Base-by-base conservation (phyloP, 2,329 filamentous ascomycete genomes). In the Claviceps sp. region DNA sequence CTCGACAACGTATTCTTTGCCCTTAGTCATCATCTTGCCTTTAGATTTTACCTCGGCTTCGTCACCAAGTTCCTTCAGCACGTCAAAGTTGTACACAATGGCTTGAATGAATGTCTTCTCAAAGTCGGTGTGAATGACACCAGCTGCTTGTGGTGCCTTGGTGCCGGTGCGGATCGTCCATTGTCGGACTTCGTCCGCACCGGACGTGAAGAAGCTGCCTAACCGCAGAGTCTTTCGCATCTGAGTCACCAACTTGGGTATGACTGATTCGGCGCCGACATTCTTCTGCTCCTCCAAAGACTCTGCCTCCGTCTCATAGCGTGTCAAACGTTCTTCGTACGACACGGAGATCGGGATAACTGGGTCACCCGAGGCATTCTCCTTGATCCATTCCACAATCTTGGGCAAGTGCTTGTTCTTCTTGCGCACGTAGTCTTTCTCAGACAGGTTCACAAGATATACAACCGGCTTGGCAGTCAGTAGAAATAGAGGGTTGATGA, bases 81-180 rank as follows among this genome's bases (percentile, higher is more conserved):
- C 72, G 26, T 67, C 75, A 71, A 82, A 98, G 74, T 95, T 97
- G 74, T 95, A 97, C 34, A 96, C 89, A 57, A 98, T 79, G 56
- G 78, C 86, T 73, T 98, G 94, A 62, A 98, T 98, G 67, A 98
- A 98, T 0, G 94, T 98, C 83, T 98, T 98, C 71, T 98, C 93
- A 59, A 98, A 97, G 68, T 98, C 93, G 59, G 85, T 88, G 73
- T 98, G 93, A 60, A 98, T 98, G 56, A 98, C 93, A 77, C 93
- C 93, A 39, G 93, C 93, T 46, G 93, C 93, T 65, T 94, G 86
- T 17, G 93, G 93, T n/a, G 93, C 93, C 76, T 98, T 98, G 66
- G 85, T 95, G 61, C 89, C 90, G 64, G 87, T 90, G 54, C 93
- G 83, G 66, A 98, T 88, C 26, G 93, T 98, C 94, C 93, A 98